Evolutionary conservation across 257 asterid species (phyloP).

Genomic region (Petunia secreta): DNA sequence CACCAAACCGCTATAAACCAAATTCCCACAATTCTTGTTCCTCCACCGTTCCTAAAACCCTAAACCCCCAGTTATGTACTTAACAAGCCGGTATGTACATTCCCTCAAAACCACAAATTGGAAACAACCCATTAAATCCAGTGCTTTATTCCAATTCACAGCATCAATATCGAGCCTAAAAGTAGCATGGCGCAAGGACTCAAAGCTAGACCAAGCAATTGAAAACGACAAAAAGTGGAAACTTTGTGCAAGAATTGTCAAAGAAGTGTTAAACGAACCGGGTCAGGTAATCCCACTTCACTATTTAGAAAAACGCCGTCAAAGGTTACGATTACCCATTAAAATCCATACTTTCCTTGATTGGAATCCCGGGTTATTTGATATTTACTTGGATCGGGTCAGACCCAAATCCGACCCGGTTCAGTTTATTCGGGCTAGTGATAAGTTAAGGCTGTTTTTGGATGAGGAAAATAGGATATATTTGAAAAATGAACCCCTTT

Average conservation of each 20-base stretch:
- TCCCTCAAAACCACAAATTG: neutral
- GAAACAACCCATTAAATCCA: conserved; percentile 4
- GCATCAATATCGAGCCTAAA: conserved; percentile 78
- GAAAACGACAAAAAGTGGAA: conserved; percentile 85
- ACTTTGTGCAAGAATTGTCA: conserved; percentile 71
- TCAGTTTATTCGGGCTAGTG: conserved; percentile 63
- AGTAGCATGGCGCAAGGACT: conserved; percentile 84
- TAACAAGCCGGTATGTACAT: neutral
- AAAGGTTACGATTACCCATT: conserved; percentile 61
- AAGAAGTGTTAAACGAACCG: conserved; percentile 89
- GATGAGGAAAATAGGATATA: conserved; percentile 62
- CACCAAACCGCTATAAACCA: neutral
- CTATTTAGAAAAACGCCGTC: conserved; percentile 81
- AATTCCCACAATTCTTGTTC: neutral
- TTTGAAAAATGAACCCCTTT: conserved; percentile 53
- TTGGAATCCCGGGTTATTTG: conserved; percentile 74
- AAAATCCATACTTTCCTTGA: conserved; percentile 51
- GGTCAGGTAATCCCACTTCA: conserved; percentile 76
- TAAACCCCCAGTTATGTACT: conserved; percentile 29
- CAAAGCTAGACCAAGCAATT: conserved; percentile 79
- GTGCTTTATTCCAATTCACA: conserved; percentile 41
- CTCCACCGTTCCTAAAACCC: neutral
- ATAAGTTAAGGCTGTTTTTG: conserved; percentile 52
- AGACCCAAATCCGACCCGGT: conserved; percentile 69
- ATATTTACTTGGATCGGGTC: conserved; percentile 61